Conservation (phyloP, 2,329 filamentous ascomycete species). For the Verticillium dahliae region DNA sequence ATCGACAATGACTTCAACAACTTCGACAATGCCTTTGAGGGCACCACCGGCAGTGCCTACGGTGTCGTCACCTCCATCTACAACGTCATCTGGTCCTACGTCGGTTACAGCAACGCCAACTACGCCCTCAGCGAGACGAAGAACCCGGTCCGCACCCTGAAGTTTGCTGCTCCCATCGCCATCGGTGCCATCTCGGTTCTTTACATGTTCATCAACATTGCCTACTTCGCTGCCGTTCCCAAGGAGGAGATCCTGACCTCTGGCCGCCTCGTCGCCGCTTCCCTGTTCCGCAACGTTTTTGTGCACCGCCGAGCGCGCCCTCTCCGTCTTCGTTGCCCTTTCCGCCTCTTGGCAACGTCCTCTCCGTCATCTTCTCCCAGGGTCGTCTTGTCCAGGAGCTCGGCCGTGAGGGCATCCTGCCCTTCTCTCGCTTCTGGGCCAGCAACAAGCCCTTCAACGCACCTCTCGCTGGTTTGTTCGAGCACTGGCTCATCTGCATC, state of each 20-base stretch:
- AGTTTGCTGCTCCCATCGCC: conserved; percentile 57
- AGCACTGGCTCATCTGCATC: conserved; percentile 58
- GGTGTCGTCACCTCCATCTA: conserved; percentile 64
- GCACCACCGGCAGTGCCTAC: conserved; percentile 60
- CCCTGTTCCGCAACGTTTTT: conserved; percentile 51
- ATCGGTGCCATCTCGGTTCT: conserved; percentile 51
- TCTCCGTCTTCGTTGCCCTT: conserved; percentile 60
- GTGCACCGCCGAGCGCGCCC: conserved; percentile 48
- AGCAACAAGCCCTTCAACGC: conserved; percentile 59
- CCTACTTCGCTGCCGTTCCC: conserved; percentile 56
- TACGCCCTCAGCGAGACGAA: conserved; percentile 60
- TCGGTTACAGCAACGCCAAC: conserved; percentile 64
- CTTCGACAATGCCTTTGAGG: conserved; percentile 57
- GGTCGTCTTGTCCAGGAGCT: conserved; percentile 61
- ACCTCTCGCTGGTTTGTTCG: conserved; percentile 53
- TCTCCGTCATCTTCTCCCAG: conserved; percentile 63
- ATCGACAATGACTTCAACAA: conserved; percentile 54
- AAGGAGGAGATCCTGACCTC: conserved; percentile 45
- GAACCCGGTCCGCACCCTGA: conserved; percentile 58
- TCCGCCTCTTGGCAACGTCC: conserved; percentile 63
- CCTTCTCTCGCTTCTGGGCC: conserved; percentile 56
- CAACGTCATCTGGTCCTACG: conserved; percentile 66
- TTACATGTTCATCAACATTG: conserved; percentile 62
- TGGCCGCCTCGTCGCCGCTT: conserved; percentile 45
- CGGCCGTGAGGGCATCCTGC: conserved; percentile 59